Evolutionary conservation across 2,329 filamentous ascomycete species (phyloP), one percentile per base, ranked within the genome.

Genomic region (Aspergillus unguis): DNA sequence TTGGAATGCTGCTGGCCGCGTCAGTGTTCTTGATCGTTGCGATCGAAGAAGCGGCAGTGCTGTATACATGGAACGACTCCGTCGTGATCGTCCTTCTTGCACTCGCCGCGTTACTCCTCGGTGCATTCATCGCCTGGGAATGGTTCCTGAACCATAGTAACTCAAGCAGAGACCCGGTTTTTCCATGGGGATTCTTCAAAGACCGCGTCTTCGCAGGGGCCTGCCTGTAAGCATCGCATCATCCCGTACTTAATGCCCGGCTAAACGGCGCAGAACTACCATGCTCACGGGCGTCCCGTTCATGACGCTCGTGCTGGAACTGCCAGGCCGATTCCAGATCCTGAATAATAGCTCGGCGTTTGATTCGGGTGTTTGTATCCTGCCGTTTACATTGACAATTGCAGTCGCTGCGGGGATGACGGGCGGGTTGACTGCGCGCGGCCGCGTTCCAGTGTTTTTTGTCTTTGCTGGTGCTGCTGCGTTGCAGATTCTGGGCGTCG

Each of bases 161-260:
- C 26, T 31, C 6, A 8, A 28, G 8, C 32, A 26, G 25, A 8
- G 25, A 53, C 26, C 28, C 50, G 6, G 40, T 48, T 8, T 53
- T 52, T n/a, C 50, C 44, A 1, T 52, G 44, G 37, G 8, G n/a
- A 11, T 52, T 50, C 9, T 8, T 35, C 11, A 36, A 26, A 10
- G 38, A 44, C n/a, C 31, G 40, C 3, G 4, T 44, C 23, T 36
- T 38, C 2, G 31, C 44, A 26, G 41, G 48, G 4, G n/a, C 9
- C 9, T 26, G n/a, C 5, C 31, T 44, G 25, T 26, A 37, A 3
- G 28, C n/a, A 7, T 5, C 40, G 26, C 40, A 6, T n/a, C 10
- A n/a, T 32, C 26, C 27, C 6, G 11, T 17, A n/a, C 11, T n/a
- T 17, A 17, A 17, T 17, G 17, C 17, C 17, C 17, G 17, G 17